Evolutionary conservation across 2,329 filamentous ascomycete species (phyloP).

Genomic region (Curvularia lunata): DNA sequence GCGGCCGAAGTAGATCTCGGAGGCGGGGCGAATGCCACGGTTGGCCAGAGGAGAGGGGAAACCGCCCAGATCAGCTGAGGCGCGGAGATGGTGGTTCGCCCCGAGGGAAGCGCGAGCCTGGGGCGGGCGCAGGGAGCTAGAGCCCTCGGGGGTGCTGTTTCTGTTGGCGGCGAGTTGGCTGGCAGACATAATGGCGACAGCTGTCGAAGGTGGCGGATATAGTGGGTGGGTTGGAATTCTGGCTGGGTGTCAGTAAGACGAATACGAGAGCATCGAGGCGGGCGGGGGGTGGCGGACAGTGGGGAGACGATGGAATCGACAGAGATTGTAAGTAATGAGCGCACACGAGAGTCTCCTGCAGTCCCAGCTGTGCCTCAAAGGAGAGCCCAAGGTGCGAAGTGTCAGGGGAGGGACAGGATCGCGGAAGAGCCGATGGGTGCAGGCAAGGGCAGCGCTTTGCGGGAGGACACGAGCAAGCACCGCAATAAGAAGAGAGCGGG

Average conservation of each 20-base stretch:
- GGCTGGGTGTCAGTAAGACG: constrained; percentile 7
- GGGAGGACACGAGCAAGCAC: constrained; percentile 19
- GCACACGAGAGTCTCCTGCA: constrained; percentile 36
- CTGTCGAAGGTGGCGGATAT: neutral
- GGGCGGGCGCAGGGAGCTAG: constrained; percentile 81
- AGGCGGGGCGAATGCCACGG: constrained; percentile 86
- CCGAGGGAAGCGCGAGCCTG: constrained; percentile 76
- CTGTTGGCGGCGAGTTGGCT: constrained; percentile 70
- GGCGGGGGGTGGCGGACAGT: constrained; percentile 14
- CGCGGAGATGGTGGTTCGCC: constrained; percentile 83
- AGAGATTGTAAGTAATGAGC: constrained; percentile 9
- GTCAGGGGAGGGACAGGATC: constrained; percentile 24
- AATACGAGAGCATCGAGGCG: neutral
- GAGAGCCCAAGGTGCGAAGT: constrained; percentile 28
- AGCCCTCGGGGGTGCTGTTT: constrained; percentile 95
- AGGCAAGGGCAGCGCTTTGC: constrained; percentile 20
- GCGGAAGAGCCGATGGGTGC: constrained; percentile 24
- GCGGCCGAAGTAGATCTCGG: constrained; percentile 88
- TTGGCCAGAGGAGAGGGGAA: constrained; percentile 74
- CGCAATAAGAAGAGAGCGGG: constrained; percentile 28
- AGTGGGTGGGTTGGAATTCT: constrained; percentile 14
- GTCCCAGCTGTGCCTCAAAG: constrained; percentile 44
- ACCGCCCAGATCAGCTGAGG: constrained; percentile 93
- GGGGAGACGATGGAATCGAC: constrained; percentile 1
- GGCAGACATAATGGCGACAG: constrained; percentile 51